These are phyloP conservation scores for Teratosphaeria epicoccoides DNA, from an alignment of 2,329 filamentous ascomycete species.

Conservation along the genomic window DNA sequence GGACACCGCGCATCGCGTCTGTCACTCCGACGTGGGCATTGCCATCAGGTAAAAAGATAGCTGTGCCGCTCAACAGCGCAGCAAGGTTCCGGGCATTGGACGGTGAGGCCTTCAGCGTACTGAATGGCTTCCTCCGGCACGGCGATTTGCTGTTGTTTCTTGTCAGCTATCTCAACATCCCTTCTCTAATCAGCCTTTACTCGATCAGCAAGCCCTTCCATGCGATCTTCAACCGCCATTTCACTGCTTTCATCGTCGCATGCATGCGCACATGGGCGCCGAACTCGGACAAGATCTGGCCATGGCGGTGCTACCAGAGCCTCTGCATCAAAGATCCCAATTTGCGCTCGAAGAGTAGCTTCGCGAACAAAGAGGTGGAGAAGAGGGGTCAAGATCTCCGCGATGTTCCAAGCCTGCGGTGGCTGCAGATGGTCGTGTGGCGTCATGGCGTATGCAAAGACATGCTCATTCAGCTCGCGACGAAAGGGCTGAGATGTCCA, in stretches of 20 bases:
- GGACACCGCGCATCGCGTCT: conserved; percentile 12
- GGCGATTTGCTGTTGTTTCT: conserved; percentile 47
- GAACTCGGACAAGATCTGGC: conserved; percentile 47
- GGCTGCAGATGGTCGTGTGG: conserved; percentile 55
- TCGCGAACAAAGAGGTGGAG: conserved; percentile 5
- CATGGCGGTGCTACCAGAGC: conserved; percentile 47
- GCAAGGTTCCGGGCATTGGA: not conserved
- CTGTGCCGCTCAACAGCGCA: not conserved
- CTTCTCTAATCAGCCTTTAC: conserved; percentile 55
- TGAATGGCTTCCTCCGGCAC: conserved; percentile 24
- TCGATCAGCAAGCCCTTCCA: conserved; percentile 54
- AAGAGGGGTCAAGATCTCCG: conserved; percentile 28
- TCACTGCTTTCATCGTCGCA: conserved; percentile 47
- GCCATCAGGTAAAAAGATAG: conserved; percentile 5
- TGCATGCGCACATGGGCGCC: conserved; percentile 47
- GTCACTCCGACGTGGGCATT: conserved; percentile 5
- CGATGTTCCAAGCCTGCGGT: conserved; percentile 52
- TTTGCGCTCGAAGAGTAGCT: conserved; percentile 15
- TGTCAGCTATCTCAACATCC: conserved; percentile 42
- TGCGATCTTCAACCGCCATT: conserved; percentile 46
- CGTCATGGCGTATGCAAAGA: conserved; percentile 48
- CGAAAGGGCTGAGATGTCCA: conserved; percentile 42
- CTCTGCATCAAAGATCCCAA: conserved; percentile 51
- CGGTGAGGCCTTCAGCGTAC: conserved; percentile 22
- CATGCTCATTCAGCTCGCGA: conserved; percentile 52